phyloP scores from a whole-genome alignment of 2,329 filamentous ascomycete genomes.

The Torrubiellomyces zombiae region DNA sequence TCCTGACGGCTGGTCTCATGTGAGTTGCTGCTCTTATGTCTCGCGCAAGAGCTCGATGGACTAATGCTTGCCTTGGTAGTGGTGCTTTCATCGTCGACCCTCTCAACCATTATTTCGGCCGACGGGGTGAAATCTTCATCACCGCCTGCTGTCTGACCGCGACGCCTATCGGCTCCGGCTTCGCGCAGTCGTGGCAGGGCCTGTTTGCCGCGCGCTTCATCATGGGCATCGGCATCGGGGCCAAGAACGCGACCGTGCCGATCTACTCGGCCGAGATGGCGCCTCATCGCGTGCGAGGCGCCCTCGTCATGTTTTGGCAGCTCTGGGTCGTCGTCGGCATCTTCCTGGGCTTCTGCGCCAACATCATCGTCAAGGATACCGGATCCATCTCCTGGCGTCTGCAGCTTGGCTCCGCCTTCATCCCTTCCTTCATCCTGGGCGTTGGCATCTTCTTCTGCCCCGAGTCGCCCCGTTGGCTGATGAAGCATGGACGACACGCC shows the following conservation, averaged over 20 bases:
- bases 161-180: conserved; percentile 39
- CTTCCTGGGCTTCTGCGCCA: conserved; percentile 30
- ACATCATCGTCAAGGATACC: conserved; percentile 34
- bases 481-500: conserved; percentile 42
- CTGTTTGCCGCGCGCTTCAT: conserved; percentile 49
- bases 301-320: conserved; percentile 65
- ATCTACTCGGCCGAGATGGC: conserved; percentile 60
- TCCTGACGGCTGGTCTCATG: conserved; percentile 34
- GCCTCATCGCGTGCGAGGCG: conserved; percentile 49
- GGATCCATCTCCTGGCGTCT: conserved; percentile 39
- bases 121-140: conserved; percentile 49
- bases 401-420: conserved; percentile 40
- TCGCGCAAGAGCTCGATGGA: no score
- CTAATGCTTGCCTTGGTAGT: no score
- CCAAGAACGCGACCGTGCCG: conserved; percentile 47
- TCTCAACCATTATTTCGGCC: conserved; percentile 44
- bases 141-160: conserved; percentile 30
- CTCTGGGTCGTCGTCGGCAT: conserved; percentile 19
- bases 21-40: conserved; percentile 22
- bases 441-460: conserved; percentile 44
- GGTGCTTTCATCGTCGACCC: conserved; percentile 21
- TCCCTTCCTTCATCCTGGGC: conserved; percentile 29
- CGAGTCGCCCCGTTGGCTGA: conserved; percentile 44
- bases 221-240: conserved; percentile 51
- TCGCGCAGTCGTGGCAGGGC: conserved; percentile 47